Evolutionary conservation across 495 filamentous ascomycete genomes (phyloP), one percentile per base, ranked within the genome.

Genomic region (Lasiosphaeris hirsuta): DNA sequence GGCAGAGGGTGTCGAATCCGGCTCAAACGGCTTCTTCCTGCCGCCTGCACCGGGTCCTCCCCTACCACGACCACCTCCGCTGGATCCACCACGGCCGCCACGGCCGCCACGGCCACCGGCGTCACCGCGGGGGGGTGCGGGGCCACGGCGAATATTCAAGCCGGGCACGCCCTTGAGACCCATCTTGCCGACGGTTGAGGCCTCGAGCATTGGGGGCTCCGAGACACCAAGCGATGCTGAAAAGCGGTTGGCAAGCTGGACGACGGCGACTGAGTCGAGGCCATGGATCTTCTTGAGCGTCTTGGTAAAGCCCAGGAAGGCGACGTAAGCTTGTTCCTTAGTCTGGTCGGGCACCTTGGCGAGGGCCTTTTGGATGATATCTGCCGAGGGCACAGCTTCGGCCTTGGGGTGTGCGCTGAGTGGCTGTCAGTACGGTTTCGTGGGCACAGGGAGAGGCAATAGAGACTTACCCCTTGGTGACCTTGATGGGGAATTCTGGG

Each of bases 141-240:
- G 43, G 15, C n/a, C 8, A 30, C 3, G 43, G 9, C 33, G 9
- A 10, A 63, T 50, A 9, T 23, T 38, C 33, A 70, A 18, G 4
- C 68, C 68, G n/a, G 65, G 61, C 41, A 70, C 68, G 42, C 65
- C 65, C 57, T 63, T 62, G 47, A 70, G 60, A 5, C 68, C 68
- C 68, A 70, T 70, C 68, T 66, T 70, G 34, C 57, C 52, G 18
- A 70, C 59, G 1, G 46, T 53, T 8, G 23, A 44, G 10, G 57
- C 10, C 41, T 50, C 54, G 10, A 69, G 41, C 18, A 17, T 42
- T 1, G 68, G 68, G 13, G 56, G 41, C 41, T 62, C 60, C 8
- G 44, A 54, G 36, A 56, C 58, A 9, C 68, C 68, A 4, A 70
- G 62, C 13, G 66, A 46, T 9, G 6, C 23, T 10, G 66, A 51